phyloP scores from a whole-genome alignment of 768 basidiomycete genomes.

The Symmetrospora coprosmae region DNA sequence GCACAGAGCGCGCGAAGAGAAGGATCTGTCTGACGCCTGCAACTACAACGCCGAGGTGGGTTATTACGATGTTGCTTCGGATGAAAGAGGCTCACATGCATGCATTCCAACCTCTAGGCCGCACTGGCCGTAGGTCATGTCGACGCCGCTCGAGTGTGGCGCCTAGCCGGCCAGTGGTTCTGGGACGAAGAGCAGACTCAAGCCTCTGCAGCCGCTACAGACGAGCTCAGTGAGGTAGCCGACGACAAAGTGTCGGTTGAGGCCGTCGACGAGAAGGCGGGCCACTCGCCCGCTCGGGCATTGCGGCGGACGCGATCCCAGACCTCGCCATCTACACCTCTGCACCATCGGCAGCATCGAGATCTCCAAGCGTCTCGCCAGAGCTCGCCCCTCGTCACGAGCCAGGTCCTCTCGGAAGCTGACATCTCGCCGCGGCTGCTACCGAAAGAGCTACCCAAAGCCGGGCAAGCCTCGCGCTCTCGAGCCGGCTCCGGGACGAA shows the following conservation, averaged over 20 bases:
- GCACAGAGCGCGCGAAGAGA: background rate
- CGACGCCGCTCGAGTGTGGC: conserved; percentile 13
- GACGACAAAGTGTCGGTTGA: too few relatives aligned
- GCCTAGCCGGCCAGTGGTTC: conserved; percentile 8
- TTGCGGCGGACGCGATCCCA: background rate
- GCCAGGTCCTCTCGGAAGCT: conserved; percentile 11
- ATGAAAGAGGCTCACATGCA: background rate
- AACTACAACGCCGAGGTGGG: background rate
- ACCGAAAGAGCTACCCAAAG: background rate
- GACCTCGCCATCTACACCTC: background rate
- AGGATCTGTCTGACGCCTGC: background rate
- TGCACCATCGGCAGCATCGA: background rate
- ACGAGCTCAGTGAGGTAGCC: too few relatives aligned
- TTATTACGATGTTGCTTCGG: too few relatives aligned
- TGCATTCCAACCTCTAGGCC: background rate
- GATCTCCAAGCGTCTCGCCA: background rate
- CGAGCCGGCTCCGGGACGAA: background rate
- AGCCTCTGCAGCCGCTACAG: background rate
- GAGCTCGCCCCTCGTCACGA: conserved; percentile 4
- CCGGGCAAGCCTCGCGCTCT: too few relatives aligned
- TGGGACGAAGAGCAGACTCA: background rate
- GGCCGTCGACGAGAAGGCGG: too few relatives aligned
- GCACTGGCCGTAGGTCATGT: conserved; percentile 3
- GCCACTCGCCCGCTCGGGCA: background rate
- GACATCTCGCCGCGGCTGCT: background rate